Percentiles rank a stretch among this genome's conserved stretches.
These are phyloP conservation scores for Naganishia vishniacii DNA, from an alignment of 768 basidiomycete species.

Conservation along the genomic window DNA sequence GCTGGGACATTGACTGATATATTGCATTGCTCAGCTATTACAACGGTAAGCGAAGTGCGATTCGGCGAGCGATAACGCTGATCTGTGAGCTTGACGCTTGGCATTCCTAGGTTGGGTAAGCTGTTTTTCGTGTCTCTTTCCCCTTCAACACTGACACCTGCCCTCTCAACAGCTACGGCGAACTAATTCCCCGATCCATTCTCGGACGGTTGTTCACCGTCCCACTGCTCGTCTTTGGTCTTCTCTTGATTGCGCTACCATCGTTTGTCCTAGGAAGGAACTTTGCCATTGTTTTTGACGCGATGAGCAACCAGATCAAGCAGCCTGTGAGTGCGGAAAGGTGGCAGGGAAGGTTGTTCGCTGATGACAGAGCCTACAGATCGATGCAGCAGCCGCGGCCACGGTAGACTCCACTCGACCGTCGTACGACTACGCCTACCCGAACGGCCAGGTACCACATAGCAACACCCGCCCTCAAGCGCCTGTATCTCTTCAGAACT, in stretches of 20 bases:
- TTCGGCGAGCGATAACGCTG: not conserved
- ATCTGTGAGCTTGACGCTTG: not conserved
- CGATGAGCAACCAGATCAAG: constrained; percentile 54
- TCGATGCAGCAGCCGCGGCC: constrained; percentile 3
- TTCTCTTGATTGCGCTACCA: constrained; percentile 81
- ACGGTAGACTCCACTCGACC: not conserved
- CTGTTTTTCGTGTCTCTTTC: too few relatives aligned
- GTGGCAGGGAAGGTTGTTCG: too few relatives aligned
- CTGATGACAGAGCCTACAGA: too few relatives aligned
- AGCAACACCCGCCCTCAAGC: constrained; percentile 10
- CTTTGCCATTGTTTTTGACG: constrained; percentile 84
- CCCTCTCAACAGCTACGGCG: constrained; percentile 63
- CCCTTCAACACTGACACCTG: not conserved
- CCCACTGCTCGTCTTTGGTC: constrained; percentile 77
- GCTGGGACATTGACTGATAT: not conserved
- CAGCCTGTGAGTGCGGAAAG: constrained; percentile 34
- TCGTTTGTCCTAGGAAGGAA: constrained; percentile 87
- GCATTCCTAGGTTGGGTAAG: constrained; percentile 14
- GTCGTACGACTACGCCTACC: not conserved
- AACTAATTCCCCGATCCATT: constrained; percentile 80
- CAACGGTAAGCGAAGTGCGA: constrained; percentile 20
- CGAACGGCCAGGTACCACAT: constrained; percentile 1
- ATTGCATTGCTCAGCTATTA: constrained; percentile 21
- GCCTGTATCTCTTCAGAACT: not conserved
- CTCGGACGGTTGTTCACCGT: constrained; percentile 80